Base-by-base conservation (phyloP, 495 filamentous ascomycete species). In the Clavariopsis aquatica region DNA sequence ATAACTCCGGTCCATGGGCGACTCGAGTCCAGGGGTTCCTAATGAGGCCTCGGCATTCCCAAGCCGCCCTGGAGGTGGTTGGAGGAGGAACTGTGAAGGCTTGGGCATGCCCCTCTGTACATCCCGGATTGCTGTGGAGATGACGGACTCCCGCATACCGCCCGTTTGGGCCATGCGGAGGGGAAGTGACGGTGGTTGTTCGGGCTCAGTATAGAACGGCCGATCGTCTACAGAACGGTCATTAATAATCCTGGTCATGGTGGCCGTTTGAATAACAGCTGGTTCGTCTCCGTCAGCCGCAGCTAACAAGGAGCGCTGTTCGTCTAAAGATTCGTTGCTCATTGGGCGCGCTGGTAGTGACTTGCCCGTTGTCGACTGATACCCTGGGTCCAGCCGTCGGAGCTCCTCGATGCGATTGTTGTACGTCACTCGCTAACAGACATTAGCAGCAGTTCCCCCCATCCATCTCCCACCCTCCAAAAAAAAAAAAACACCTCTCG, bases 361-460 rank as follows among this genome's bases (percentile, higher is more conserved):
- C 70, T 92, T 93, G 28, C 82, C 83, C 64, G 85, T 82, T 36
- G 79, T 70, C 51, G 76, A 62, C 43, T 82, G 75, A 56, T 85
- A 80, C 17, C 80, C 75, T 10, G 86, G 82, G 28, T 89, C 83
- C 68, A 92, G 80, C 26, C 84, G 84, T 69, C 86, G 83, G 15
- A 98, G 82, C 70, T 98, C 93, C 29, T 84, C 85, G 54, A 98
- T 93, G 58, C 94, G 88, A 54, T 84, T 89, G 56, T 86, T 89
- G 75, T 98, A 98, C 1, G 93, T 96, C 62, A 87, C 85, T 67
- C 91, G 87, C 92, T 93, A 73, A 69, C 65, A 29, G 34, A 45
- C 26, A 51, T 52, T 29, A 54, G 27, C 23, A 28, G 19, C 20
- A 13, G 70, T n/a, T n/a, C n/a, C n/a, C n/a, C n/a, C n/a, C n/a